Conservation (phyloP, 352 stramenopile genomes). For the Phytophthora pinifolia region DNA sequence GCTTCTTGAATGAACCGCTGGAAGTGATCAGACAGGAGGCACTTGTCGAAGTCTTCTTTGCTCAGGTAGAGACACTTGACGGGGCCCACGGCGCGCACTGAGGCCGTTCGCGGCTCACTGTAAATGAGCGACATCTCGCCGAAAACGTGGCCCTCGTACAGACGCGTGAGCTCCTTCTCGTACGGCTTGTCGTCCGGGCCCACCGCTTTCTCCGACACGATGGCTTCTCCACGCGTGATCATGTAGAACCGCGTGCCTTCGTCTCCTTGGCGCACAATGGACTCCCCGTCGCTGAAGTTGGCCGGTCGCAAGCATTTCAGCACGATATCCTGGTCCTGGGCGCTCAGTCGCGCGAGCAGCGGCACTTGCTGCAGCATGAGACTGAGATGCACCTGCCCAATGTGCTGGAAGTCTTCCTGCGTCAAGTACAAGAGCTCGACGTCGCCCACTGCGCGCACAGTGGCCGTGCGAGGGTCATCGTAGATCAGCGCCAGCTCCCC, state of each 20-base stretch:
- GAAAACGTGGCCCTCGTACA: conserved; percentile 90
- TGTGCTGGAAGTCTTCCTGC: conserved; percentile 87
- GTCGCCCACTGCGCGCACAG: conserved; percentile 73
- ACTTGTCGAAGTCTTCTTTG: conserved; percentile 90
- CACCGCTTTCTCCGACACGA: conserved; percentile 72
- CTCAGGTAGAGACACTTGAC: conserved; percentile 88
- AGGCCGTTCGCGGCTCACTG: conserved; percentile 83
- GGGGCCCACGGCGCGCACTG: conserved; percentile 70
- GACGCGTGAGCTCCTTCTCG: conserved; percentile 77
- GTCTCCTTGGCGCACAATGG: conserved; percentile 89
- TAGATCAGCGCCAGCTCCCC: conserved; percentile 92
- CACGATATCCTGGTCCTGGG: conserved; percentile 79
- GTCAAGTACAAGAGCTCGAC: conserved; percentile 86
- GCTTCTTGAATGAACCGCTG: conserved; percentile 85
- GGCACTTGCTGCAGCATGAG: conserved; percentile 88
- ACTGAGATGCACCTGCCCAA: conserved; percentile 85
- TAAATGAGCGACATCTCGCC: conserved; percentile 90
- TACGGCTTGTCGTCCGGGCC: conserved; percentile 39
- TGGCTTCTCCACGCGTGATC: conserved; percentile 85
- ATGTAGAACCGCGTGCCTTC: conserved; percentile 90
- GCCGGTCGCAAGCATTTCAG: conserved; percentile 77
- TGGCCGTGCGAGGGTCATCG: conserved; percentile 86
- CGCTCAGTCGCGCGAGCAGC: conserved; percentile 66
- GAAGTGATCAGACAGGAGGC: conserved; percentile 78
- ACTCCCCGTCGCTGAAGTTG: conserved; percentile 86